A percentile compares a stretch with the other conserved stretches of the same genome.
Conservation (phyloP, 2,329 filamentous ascomycete genomes). For the Tolypocladium amazonense region DNA sequence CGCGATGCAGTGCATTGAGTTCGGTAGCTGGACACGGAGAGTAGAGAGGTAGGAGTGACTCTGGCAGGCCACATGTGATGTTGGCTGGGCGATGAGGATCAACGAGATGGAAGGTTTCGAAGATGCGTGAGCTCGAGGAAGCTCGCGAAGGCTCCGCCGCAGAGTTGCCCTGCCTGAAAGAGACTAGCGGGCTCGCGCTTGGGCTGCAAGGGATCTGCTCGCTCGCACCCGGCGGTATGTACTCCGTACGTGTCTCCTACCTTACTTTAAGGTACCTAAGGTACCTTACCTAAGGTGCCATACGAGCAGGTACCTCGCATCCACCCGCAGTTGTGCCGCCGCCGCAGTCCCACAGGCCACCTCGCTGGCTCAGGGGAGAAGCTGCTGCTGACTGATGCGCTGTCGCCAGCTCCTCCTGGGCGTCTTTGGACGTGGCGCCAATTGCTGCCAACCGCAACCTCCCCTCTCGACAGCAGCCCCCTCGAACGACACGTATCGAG, state of each 20-base stretch:
- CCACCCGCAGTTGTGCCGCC: neutral
- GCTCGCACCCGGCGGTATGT: neutral
- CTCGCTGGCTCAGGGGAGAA: neutral
- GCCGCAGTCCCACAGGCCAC: neutral
- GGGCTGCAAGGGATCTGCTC: neutral
- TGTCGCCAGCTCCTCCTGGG: neutral
- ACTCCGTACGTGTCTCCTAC: too few relatives aligned
- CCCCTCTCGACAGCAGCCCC: neutral
- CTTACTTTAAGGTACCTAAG: too few relatives aligned
- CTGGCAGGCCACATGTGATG: neutral
- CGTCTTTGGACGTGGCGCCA: neutral
- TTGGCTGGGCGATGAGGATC: neutral
- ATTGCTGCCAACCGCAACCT: conserved; percentile 3
- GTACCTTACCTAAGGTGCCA: too few relatives aligned
- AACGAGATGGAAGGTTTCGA: neutral
- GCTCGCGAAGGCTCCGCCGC: neutral
- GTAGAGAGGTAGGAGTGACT: neutral
- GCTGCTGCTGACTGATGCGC: neutral
- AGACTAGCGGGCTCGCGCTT: neutral
- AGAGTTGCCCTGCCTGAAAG: neutral
- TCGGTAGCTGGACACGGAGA: neutral
- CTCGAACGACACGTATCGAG: neutral
- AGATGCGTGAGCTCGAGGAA: neutral
- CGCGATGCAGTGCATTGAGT: neutral
- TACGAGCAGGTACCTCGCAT: neutral